Conservation (phyloP, 129 eudicot genomes). For the Erigeron canadensis region DNA sequence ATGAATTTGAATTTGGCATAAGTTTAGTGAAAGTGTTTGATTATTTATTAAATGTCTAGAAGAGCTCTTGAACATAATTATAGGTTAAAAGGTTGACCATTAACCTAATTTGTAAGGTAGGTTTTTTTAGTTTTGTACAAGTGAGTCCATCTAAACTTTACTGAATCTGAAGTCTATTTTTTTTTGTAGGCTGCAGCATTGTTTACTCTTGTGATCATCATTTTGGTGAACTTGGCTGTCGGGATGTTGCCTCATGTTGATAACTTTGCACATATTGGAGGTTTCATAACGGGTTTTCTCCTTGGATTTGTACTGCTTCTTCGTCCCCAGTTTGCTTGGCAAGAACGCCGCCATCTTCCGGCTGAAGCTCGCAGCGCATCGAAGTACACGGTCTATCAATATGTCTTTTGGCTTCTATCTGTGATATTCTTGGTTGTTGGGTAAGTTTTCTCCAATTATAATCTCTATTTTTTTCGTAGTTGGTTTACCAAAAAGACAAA, state of each 20-base stretch:
- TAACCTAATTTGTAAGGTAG: background rate
- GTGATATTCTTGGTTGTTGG: conserved; percentile 56
- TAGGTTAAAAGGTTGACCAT: background rate
- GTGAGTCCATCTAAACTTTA: background rate
- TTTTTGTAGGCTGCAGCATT: conserved; percentile 71
- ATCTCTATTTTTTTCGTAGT: background rate
- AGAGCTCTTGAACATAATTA: too few species aligned
- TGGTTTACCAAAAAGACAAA: background rate
- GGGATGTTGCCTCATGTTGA: conserved; percentile 92
- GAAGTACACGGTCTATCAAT: conserved; percentile 59
- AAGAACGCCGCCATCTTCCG: conserved; percentile 50
- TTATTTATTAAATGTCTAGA: background rate
- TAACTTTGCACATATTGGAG: conserved; percentile 91
- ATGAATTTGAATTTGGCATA: too few species aligned
- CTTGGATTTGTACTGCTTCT: conserved; percentile 74
- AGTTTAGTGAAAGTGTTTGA: background rate
- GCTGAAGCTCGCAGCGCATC: conserved; percentile 49
- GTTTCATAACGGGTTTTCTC: conserved; percentile 72
- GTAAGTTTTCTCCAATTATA: conserved; percentile 42
- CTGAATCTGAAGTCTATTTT: background rate
- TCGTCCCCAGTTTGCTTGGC: conserved; percentile 81
- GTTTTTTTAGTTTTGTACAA: background rate
- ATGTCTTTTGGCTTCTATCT: conserved; percentile 51
- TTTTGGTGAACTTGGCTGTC: conserved; percentile 75
- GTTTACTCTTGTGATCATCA: conserved; percentile 62